Conservation (phyloP, 345 rosid species). For the Lenwebbia sp. region DNA sequence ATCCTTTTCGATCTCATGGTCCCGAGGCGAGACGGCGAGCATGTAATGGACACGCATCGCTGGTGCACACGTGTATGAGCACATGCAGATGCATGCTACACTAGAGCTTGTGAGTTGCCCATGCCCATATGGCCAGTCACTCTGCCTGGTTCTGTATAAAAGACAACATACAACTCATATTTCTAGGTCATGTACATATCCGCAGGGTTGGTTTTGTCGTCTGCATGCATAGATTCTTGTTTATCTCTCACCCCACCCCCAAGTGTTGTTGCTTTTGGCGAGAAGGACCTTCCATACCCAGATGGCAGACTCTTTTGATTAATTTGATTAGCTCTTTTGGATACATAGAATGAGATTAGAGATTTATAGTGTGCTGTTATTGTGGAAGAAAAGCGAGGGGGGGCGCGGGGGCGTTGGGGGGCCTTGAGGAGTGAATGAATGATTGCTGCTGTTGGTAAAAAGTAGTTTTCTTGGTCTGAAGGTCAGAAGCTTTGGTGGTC, state of each 20-base stretch:
- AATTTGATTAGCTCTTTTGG: neutral
- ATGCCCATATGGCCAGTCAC: neutral
- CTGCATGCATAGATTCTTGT: neutral
- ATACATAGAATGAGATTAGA: neutral
- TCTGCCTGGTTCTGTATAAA: neutral
- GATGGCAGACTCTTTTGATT: neutral
- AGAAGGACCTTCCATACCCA: neutral
- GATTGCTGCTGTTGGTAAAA: neutral
- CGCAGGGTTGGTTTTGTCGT: neutral
- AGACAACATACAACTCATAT: neutral
- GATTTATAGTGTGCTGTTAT: neutral
- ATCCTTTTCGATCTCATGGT: neutral
- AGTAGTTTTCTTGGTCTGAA: neutral
- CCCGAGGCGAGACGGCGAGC: neutral
- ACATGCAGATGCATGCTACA: constrained; percentile 1
- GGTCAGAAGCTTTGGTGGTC: neutral
- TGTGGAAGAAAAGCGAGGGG: neutral
- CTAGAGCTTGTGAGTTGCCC: neutral
- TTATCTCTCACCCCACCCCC: neutral
- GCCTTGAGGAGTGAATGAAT: neutral
- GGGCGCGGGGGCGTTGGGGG: neutral
- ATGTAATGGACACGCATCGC: neutral
- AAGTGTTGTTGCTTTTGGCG: neutral
- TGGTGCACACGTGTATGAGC: constrained; percentile 2
- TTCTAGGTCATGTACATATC: neutral